These are phyloP conservation scores for Sparassis latifolia DNA, from an alignment of 1,284 basidiomycete genomes.

Conservation along the genomic window DNA sequence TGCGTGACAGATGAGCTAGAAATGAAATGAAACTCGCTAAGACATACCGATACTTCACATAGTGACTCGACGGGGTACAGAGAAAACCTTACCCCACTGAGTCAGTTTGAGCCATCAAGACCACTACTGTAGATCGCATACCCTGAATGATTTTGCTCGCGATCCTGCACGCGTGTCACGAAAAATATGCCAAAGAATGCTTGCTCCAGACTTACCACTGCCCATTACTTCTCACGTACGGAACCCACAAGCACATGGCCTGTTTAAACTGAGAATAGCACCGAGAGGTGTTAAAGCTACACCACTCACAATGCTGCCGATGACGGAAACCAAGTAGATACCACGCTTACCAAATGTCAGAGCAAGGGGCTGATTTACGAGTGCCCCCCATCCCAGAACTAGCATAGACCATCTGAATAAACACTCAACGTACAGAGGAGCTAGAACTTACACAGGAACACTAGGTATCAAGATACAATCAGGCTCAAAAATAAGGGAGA, in stretches of 20 bases:
- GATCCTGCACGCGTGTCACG: neutral
- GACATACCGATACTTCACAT: constrained; percentile 1
- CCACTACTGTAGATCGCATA: neutral
- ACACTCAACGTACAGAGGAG: neutral
- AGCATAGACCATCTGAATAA: too few relatives aligned
- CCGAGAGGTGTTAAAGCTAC: neutral
- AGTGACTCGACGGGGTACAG: neutral
- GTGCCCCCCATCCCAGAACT: neutral
- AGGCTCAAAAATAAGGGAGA: neutral
- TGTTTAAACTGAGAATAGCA: neutral
- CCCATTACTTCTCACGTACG: neutral
- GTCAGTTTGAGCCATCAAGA: too few relatives aligned
- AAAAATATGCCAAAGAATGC: neutral
- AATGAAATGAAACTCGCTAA: neutral
- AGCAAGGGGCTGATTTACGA: neutral
- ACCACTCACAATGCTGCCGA: neutral
- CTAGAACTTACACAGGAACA: neutral
- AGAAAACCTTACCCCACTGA: neutral
- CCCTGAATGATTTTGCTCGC: neutral
- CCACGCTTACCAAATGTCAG: neutral
- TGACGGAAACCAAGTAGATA: neutral
- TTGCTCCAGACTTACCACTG: neutral
- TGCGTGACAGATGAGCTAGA: neutral
- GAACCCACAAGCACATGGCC: neutral
- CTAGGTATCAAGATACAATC: neutral